These are phyloP conservation scores for Cyberlindnera americana DNA, from an alignment of 805 yeast species.

Conservation along the genomic window DNA sequence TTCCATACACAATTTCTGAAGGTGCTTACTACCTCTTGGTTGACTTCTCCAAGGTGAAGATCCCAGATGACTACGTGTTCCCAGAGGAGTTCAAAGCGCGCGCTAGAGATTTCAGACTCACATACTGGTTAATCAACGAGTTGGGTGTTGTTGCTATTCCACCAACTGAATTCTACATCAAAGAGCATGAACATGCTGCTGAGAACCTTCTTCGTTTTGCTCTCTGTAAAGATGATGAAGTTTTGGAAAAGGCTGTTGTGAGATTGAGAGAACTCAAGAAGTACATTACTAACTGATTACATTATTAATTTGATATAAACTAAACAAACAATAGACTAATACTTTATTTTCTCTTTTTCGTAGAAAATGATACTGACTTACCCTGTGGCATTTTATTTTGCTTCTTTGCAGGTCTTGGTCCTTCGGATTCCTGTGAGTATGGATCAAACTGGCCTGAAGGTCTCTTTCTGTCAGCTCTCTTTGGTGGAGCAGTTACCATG, in stretches of 20 bases:
- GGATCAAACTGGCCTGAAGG: conserved; percentile 50
- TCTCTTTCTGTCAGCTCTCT: conserved; percentile 34
- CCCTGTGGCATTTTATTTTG: conserved; percentile 18
- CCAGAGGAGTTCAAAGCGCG: conserved; percentile 66
- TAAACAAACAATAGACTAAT: neutral
- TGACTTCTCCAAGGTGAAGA: conserved; percentile 74
- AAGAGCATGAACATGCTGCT: conserved; percentile 67
- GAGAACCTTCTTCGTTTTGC: conserved; percentile 91
- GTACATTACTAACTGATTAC: conserved; percentile 43
- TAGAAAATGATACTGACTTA: conserved; percentile 22
- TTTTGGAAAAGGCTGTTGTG: conserved; percentile 76
- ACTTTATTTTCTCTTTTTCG: conserved; percentile 17
- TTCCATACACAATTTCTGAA: conserved; percentile 87
- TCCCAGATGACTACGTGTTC: conserved; percentile 68
- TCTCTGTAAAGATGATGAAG: conserved; percentile 86
- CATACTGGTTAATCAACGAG: conserved; percentile 90
- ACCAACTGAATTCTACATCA: conserved; percentile 88
- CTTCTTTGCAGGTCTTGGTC: conserved; percentile 53
- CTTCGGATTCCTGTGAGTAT: conserved; percentile 45
- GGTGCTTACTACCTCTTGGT: conserved; percentile 94
- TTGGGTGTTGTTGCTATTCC: conserved; percentile 96
- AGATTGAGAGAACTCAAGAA: conserved; percentile 68
- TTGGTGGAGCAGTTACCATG: conserved; percentile 22
- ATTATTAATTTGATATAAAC: neutral
- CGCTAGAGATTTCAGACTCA: conserved; percentile 83